Percentiles rank a stretch among this genome's conserved stretches.
phyloP scores from a whole-genome alignment of 1,139 yeast genomes.

The Scheffersomyces titani region DNA sequence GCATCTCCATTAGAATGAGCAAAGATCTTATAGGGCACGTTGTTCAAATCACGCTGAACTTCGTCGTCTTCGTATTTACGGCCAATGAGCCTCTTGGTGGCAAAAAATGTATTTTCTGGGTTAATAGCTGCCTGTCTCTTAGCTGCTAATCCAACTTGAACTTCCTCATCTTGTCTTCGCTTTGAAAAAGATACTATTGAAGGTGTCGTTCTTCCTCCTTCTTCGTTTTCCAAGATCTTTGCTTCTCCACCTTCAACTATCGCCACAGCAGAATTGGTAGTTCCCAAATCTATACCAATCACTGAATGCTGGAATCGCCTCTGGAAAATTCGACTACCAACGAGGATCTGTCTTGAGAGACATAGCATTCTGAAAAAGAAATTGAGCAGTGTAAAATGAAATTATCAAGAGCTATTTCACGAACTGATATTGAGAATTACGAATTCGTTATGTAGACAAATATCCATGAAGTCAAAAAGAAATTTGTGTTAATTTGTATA shows the following conservation, averaged over 20 bases:
- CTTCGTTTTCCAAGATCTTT: slow-evolving; percentile 63
- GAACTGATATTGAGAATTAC: neutral
- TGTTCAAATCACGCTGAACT: slow-evolving; percentile 59
- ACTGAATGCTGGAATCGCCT: slow-evolving; percentile 32
- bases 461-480: neutral
- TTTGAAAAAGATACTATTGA: slow-evolving; percentile 63
- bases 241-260: slow-evolving; percentile 54
- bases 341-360: neutral
- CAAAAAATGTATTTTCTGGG: slow-evolving; percentile 69
- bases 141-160: slow-evolving; percentile 60
- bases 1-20: slow-evolving; percentile 63
- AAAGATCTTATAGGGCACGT: slow-evolving; percentile 57
- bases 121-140: slow-evolving; percentile 67
- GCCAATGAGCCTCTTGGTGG: slow-evolving; percentile 75
- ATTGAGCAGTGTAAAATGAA: too few species aligned
- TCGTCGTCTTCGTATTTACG: slow-evolving; percentile 63
- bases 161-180: slow-evolving; percentile 27
- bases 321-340: neutral
- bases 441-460: neutral
- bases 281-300: slow-evolving; percentile 78
- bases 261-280: slow-evolving; percentile 83
- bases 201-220: slow-evolving; percentile 73
- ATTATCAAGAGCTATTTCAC: too few species aligned
- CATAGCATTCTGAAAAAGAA: neutral
- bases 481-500: too few species aligned